Base-by-base conservation (phyloP, 371 early-diverging fungal genomes). In the Rhizopus stolonifer region DNA sequence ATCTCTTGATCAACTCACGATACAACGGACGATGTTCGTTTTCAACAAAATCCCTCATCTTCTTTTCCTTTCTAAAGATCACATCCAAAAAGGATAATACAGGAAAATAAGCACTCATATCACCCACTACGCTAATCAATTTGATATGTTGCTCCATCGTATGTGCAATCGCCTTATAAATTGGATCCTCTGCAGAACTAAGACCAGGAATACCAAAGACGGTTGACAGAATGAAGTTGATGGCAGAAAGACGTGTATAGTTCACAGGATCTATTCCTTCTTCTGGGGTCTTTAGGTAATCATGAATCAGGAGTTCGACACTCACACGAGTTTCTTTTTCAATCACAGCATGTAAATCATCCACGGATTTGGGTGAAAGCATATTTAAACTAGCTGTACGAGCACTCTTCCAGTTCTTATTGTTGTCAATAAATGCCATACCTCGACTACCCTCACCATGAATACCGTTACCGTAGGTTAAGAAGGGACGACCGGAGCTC, bases 61-160 rank as follows among this genome's bases (percentile, higher is more conserved):
- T 51, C 6, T 17, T 15, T 18, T 58, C 46, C n/a, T 32, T 43
- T 50, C 52, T 26, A 43, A 51, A 58, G 3, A 55, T 24, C 0
- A 43, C 15, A 32, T 54, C 48, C 46, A 64, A 36, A 40, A 58
- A 58, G 5, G 59, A 58, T 1, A 54, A 17, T 13, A 61, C 18
- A 17, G 56, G 55, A 7, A 51, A 47, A 46, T 39, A 61, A 3
- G 42, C 26, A 42, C 43, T 24, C n/a, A 46, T 26, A 18, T 49
- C 48, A 15, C 21, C 23, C 6, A 47, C 17, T 19, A 29, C 18
- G 33, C 42, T 29, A 3, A 40, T 6, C 18, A 22, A 26, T 7
- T 38, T 10, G 4, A 46, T 10, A 33, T 15, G 6, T 5, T 26
- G 7, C 14, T 45, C 50, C 2, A 42, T 29, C 3, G 32, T 42